A percentile compares a stretch with the other conserved stretches of the same genome.
phyloP scores from a whole-genome alignment of 805 yeast genomes.

The Tetrapisispora pingtungensis region DNA sequence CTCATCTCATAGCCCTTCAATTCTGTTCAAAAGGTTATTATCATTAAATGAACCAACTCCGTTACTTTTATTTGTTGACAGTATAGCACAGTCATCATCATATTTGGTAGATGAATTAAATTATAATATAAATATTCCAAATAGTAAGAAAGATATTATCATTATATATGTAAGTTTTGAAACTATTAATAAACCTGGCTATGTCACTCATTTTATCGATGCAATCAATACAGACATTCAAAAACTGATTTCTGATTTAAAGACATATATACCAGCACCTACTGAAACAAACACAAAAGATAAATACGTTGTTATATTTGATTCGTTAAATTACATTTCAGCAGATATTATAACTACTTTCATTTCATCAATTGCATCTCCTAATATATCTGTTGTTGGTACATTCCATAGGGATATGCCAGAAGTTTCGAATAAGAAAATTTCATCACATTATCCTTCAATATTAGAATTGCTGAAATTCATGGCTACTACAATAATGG shows the following conservation, averaged over 20 bases:
- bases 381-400: conserved; percentile 37
- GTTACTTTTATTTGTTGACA: conserved; percentile 58
- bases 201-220: conserved; percentile 40
- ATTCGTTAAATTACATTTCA: conserved; percentile 54
- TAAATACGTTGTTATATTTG: conserved; percentile 46
- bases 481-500: conserved; percentile 67
- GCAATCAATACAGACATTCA: conserved; percentile 26
- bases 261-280: conserved; percentile 16
- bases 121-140: conserved; percentile 23
- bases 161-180: conserved; percentile 60
- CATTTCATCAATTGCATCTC: conserved; percentile 41
- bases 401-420: conserved; percentile 38
- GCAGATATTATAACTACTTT: conserved; percentile 38
- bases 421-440: conserved; percentile 14
- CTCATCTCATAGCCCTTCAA: conserved; percentile 35
- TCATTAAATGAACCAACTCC: conserved; percentile 67
- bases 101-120: conserved; percentile 50
- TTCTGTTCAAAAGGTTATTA: conserved; percentile 57
- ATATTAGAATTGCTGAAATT: conserved; percentile 45
- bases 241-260: conserved; percentile 12
- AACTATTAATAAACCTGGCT: conserved; percentile 43
- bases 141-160: conserved; percentile 20
- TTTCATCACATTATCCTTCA: conserved; percentile 37
- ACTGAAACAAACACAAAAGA: conserved; percentile 9
- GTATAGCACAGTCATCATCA: conserved; percentile 57